Base-by-base conservation (phyloP, 2,329 filamentous ascomycete species). In the Cytospora chrysosperma region DNA sequence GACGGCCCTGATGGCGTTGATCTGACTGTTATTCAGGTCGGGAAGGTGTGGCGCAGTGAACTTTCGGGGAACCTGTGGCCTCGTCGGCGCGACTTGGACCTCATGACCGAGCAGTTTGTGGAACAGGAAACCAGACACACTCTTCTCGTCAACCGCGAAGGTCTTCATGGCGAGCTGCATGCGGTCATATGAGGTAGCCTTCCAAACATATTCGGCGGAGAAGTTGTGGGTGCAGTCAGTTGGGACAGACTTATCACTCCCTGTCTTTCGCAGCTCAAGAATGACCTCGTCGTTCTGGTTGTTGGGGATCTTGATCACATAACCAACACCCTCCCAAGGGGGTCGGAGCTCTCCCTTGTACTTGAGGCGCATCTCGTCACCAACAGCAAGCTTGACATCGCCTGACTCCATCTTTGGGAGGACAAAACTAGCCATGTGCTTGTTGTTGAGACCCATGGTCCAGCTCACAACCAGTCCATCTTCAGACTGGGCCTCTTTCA, bases 141-240 rank as follows among this genome's bases (percentile, higher is more conserved):
- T 97, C 90, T 96, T 91, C 76, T 99, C 95, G 70, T 99, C 94
- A 52, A 98, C 88, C 7, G 95, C 95, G 74, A 99, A 99, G 0
- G 92, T 98, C 82, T 97, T 98, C 94, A 99, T 98, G 61, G 95
- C 96, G 69, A 93, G 87, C 76, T 99, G 95, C 95, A 99, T 99
- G 67, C 95, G 93, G 73, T 99, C 95, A 74, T 99, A 99, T 0
- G 94, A 98, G 0, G 96, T 99, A 17, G 96, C 95, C 75, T 99
- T 99, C 95, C 95, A 99, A 62, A 99, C 95, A 73, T 99, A 99
- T 75, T 99, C 95, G 68, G 94, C 95, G 19, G 93, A 97, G 78
- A 99, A 99, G 76, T 97, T 97, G 78, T 96, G 92, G 0, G 94
- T 97, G 76, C 94, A 95, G 72, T 99, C 94, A 0, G 92, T 97